Conservation (phyloP, 805 yeast genomes). For the Myxozyma vanderwaltii region DNA sequence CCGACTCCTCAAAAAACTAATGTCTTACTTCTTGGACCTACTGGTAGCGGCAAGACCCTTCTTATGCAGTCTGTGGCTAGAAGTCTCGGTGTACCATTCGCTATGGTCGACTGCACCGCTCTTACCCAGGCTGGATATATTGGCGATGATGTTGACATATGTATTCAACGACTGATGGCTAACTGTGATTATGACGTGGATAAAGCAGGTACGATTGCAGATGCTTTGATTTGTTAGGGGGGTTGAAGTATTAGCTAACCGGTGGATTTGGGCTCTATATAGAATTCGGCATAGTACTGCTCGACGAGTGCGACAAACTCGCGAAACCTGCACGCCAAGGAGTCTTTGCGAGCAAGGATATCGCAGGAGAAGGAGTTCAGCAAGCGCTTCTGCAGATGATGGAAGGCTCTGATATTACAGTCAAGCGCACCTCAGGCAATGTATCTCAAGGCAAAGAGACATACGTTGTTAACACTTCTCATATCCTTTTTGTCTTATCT, state of each 20-base stretch:
- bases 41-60: slow-evolving; percentile 64
- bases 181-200: slow-evolving; percentile 56
- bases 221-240: neutral
- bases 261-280: slow-evolving; percentile 37
- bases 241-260: neutral
- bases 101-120: slow-evolving; percentile 63
- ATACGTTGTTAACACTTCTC: slow-evolving; percentile 56
- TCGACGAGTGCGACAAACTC: slow-evolving; percentile 62
- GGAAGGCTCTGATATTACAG: slow-evolving; percentile 57
- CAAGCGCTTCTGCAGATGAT: slow-evolving; percentile 59
- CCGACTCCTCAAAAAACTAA: slow-evolving; percentile 54
- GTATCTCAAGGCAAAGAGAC: slow-evolving; percentile 41
- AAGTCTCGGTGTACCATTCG: slow-evolving; percentile 56
- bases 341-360: slow-evolving; percentile 47
- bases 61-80: slow-evolving; percentile 58
- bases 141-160: slow-evolving; percentile 64
- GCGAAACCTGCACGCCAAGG: slow-evolving; percentile 47
- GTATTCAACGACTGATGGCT: slow-evolving; percentile 55
- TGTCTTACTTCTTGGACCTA: slow-evolving; percentile 59
- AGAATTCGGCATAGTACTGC: slow-evolving; percentile 60
- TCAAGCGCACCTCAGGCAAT: slow-evolving; percentile 37
- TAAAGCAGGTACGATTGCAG: slow-evolving; percentile 31
- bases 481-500: slow-evolving; percentile 58
- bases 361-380: slow-evolving; percentile 67
- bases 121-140: slow-evolving; percentile 66